phyloP scores from a whole-genome alignment of 2,329 filamentous ascomycete species.

The Phyllosticta citriasiana region DNA sequence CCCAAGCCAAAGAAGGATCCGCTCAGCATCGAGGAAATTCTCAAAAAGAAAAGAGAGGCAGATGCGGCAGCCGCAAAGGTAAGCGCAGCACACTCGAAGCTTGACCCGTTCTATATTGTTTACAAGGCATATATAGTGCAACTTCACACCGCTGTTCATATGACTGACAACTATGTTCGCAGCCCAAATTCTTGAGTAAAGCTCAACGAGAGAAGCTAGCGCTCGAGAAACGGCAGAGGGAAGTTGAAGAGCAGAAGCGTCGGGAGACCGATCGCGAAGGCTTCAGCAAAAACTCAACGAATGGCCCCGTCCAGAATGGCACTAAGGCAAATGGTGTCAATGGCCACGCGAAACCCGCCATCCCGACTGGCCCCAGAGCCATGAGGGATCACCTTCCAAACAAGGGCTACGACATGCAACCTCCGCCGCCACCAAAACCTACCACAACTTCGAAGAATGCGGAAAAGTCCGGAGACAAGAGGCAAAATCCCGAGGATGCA shows the following conservation, averaged over 20 bases:
- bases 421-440: conserved; percentile 38
- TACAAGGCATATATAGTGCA: conserved; percentile 19
- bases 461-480: conserved; percentile 20
- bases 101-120: conserved; percentile 8
- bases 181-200: conserved; percentile 78
- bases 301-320: conserved; percentile 10
- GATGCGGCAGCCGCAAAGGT: conserved; percentile 74
- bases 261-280: conserved; percentile 33
- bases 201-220: conserved; percentile 72
- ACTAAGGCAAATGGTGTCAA: conserved; percentile 10
- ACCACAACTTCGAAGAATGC: conserved; percentile 15
- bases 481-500: conserved; percentile 43
- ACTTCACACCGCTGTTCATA: conserved; percentile 10
- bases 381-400: conserved; percentile 37
- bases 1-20: conserved; percentile 37
- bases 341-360: conserved; percentile 25
- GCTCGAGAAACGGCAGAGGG: conserved; percentile 64
- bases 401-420: conserved; percentile 43
- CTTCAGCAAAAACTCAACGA: background rate
- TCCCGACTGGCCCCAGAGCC: conserved; percentile 41
- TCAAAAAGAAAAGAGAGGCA: conserved; percentile 76
- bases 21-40: conserved; percentile 74
- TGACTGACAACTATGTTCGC: conserved; percentile 15
- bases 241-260: conserved; percentile 54
- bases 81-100: conserved; percentile 13